Base-by-base conservation (phyloP, 306 rosid genomes). In the Coriaria nepalensis region DNA sequence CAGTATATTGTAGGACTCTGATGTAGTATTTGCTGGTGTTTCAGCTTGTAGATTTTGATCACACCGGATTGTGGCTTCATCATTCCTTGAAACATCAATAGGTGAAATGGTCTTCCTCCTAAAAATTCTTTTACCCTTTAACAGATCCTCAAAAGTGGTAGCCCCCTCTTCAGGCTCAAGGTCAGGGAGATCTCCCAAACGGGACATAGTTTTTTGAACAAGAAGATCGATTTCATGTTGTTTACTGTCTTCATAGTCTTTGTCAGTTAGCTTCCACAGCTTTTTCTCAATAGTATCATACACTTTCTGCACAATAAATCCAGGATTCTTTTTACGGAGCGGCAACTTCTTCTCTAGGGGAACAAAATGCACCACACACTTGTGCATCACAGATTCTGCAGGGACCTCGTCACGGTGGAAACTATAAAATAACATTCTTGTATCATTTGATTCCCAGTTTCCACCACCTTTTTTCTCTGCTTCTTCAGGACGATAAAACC, bases 401-500 rank as follows among this genome's bases (percentile, higher is more conserved):
- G 99, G 99, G 61, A 82, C 82, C 44, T 92, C 86, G 38, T 92
- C 99, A 7, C 81, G 93, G 63, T 92, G 99, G 60, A 92, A 92
- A 65, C 99, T 92, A 47, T 92, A 92, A 77, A 92, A 92, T 42
- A 92, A 76, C 71, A 85, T 94, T 71, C 88, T 83, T 3, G 93
- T 82, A 76, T 92, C 99, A 47, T 64, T 55, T n/a, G 99, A 82
- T 59, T 79, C 74, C 96, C 96, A 92, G 67, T 64, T 75, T 57
- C 94, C 93, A 37, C 99, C 94, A 14, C 77, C 88, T 64, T 73
- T 80, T 59, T 55, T 73, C 56, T 74, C 93, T 51, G 99, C 99
- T 72, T 92, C 99, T 75, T 86, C 99, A 2, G 98, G 98, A 15
- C 98, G 94, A 72, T 92, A 92, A 68, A 92, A 92, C 98, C 29